A percentile compares a stretch with the other conserved stretches of the same genome.
Evolutionary conservation across 371 early-diverging fungal species (phyloP).

Genomic region (Syncephalastrum contaminatum): DNA sequence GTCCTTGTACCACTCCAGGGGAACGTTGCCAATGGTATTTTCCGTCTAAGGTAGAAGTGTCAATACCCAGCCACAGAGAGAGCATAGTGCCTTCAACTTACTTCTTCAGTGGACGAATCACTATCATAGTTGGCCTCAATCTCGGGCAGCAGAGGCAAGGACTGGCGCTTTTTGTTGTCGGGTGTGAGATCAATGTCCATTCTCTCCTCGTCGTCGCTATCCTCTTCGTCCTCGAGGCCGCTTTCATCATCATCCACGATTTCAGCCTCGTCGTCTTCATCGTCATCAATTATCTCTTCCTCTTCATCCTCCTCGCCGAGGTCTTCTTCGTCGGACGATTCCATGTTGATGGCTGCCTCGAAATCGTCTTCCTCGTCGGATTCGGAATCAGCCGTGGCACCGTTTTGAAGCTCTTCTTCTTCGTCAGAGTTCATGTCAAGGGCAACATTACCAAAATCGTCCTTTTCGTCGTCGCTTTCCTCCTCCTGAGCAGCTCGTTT

Average conservation of each 20-base stretch:
- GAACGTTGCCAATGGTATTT: constrained; percentile 91
- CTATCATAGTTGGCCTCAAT: constrained; percentile 91
- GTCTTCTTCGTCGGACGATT: constrained; percentile 32
- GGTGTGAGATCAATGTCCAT: too few relatives aligned
- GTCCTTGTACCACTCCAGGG: constrained; percentile 96
- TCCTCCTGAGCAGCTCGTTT: constrained; percentile 9
- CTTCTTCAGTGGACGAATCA: constrained; percentile 91
- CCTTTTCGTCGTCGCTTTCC: constrained; percentile 35
- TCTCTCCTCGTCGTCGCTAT: too few relatives aligned
- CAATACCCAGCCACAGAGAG: neutral
- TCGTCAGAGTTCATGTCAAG: constrained; percentile 52
- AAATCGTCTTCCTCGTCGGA: constrained; percentile 30
- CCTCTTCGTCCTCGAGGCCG: too few relatives aligned
- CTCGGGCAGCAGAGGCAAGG: constrained; percentile 57
- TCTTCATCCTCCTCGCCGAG: constrained; percentile 45
- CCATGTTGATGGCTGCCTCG: constrained; percentile 37
- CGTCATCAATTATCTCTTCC: constrained; percentile 5
- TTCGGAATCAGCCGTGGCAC: too few relatives aligned
- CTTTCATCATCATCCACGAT: constrained; percentile 3
- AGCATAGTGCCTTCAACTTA: constrained; percentile 13
- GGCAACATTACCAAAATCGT: constrained; percentile 44
- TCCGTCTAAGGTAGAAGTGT: constrained; percentile 33
- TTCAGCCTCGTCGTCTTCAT: constrained; percentile 24
- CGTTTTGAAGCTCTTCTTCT: constrained; percentile 1
- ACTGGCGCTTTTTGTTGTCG: neutral